Evolutionary conservation across 345 rosid species (phyloP), one percentile per base, ranked within the genome.

Genomic region (Tarenaya hassleriana): DNA sequence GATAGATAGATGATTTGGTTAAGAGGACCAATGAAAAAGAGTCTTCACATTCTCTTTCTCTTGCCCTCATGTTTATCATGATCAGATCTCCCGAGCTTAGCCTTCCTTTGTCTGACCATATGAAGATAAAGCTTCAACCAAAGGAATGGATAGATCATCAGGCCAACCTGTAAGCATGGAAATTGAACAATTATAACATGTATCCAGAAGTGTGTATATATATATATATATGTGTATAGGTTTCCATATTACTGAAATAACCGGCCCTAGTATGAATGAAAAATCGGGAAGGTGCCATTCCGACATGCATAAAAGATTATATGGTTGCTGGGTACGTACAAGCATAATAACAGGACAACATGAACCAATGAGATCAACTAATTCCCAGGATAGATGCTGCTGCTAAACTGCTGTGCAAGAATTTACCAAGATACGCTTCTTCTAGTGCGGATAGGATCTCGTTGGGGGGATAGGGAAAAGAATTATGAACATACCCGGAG

Each of bases 101-200:
- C 71, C 42, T 48, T 69, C 18, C 96, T 69, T 53, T 87, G 98
- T 72, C 75, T 87, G 62, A 82, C 64, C 67, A 91, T 56, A 66
- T 84, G 79, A 47, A 73, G 62, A 75, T 84, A 87, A 40, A 87
- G 88, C 49, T 75, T 86, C 58, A 84, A 53, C 89, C 87, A 84
- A 41, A 75, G 74, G 65, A 91, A 74, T 7, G 96, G 98, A 46
- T 86, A 91, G 44, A 70, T 20, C 46, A 80, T 41, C 60, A 91
- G 79, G 20, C 75, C 7, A 58, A 47, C 89, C 96, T 87, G 79
- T 11, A 24, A 69, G 50, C 60, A 12, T 35, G 21, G 24, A 32
- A 35, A n/a, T n/a, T 37, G 24, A 15, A 52, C 14, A 59, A 1
- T 29, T 21, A n/a, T n/a, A n/a, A n/a, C n/a, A n/a, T n/a, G n/a